These are phyloP conservation scores for Cercospora nicotianae DNA, from an alignment of 2,329 filamentous ascomycete genomes.

Conservation along the genomic window DNA sequence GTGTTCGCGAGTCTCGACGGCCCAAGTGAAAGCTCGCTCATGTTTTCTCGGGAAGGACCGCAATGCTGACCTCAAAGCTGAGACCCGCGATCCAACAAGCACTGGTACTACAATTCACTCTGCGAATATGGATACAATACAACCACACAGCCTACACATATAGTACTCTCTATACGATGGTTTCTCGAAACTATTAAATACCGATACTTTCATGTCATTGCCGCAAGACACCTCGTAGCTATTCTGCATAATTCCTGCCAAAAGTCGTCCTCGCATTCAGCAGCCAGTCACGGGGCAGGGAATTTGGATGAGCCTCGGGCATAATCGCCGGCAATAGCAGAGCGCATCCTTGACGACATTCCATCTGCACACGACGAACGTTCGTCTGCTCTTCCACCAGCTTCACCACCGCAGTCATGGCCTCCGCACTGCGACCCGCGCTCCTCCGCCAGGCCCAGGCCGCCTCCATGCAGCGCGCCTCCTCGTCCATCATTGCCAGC, in stretches of 20 bases:
- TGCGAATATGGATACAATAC: not conserved
- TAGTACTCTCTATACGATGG: not conserved
- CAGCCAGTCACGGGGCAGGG: constrained; percentile 6
- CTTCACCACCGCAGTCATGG: constrained; percentile 46
- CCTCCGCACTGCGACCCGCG: constrained; percentile 53
- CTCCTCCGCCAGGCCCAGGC: constrained; percentile 51
- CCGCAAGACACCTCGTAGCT: not conserved
- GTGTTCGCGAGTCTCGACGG: constrained; percentile 1
- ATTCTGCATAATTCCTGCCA: not conserved
- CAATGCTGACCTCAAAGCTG: constrained; percentile 4
- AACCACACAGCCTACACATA: not conserved
- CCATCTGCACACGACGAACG: not conserved
- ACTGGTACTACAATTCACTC: not conserved
- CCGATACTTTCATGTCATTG: not conserved
- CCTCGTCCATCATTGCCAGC: constrained; percentile 38
- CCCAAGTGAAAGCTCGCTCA: constrained; percentile 11
- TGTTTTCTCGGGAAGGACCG: constrained; percentile 11
- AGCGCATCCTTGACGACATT: constrained; percentile 15
- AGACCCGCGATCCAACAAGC: not conserved
- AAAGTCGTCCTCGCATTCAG: constrained; percentile 8
- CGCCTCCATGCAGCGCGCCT: constrained; percentile 43
- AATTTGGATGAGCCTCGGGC: constrained; percentile 11
- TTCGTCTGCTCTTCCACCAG: constrained; percentile 4
- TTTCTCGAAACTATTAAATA: not conserved
- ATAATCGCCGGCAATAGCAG: constrained; percentile 8